phyloP scores from a whole-genome alignment of 2,329 filamentous ascomycete species.

The Microdochium nivale region DNA sequence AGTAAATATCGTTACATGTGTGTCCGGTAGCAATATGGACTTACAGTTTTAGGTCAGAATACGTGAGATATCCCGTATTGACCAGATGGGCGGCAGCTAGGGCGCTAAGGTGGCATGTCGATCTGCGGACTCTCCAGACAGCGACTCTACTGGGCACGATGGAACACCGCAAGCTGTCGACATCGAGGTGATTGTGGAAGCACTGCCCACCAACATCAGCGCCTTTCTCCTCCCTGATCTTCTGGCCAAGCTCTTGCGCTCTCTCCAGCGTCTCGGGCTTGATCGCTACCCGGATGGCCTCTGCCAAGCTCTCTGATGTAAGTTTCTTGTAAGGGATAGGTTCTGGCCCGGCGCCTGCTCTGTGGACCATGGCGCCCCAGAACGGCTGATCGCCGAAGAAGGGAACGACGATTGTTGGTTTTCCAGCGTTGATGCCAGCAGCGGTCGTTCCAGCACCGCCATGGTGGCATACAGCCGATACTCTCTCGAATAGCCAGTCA shows the following conservation, averaged over 20 bases:
- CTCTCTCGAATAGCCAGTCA: slow-evolving; percentile 79
- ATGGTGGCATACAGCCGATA: slow-evolving; percentile 78
- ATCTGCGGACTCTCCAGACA: slow-evolving; percentile 65
- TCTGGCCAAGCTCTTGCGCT: slow-evolving; percentile 48
- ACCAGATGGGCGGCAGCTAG: slow-evolving; percentile 65
- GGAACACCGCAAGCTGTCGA: slow-evolving; percentile 60
- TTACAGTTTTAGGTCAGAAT: slow-evolving; percentile 66
- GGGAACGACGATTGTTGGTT: slow-evolving; percentile 74
- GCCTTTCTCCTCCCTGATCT: slow-evolving; percentile 59
- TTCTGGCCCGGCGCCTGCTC: slow-evolving; percentile 61
- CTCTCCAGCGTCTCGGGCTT: slow-evolving; percentile 49
- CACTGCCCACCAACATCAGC: slow-evolving; percentile 54
- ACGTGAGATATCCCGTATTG: slow-evolving; percentile 54
- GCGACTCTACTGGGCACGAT: slow-evolving; percentile 61
- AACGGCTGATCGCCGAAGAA: slow-evolving; percentile 85
- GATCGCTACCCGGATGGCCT: slow-evolving; percentile 53
- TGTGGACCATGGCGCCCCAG: slow-evolving; percentile 70
- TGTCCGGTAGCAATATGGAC: slow-evolving; percentile 13
- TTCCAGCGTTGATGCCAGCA: slow-evolving; percentile 72
- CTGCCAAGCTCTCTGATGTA: slow-evolving; percentile 56
- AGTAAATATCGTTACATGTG: background rate
- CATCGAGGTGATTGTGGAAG: slow-evolving; percentile 63
- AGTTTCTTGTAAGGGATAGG: slow-evolving; percentile 63
- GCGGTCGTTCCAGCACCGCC: slow-evolving; percentile 84
- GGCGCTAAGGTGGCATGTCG: slow-evolving; percentile 58